Evolutionary conservation across 1,284 basidiomycete species (phyloP), one percentile per base, ranked within the genome.

Genomic region (Psilocybe mexicana): DNA sequence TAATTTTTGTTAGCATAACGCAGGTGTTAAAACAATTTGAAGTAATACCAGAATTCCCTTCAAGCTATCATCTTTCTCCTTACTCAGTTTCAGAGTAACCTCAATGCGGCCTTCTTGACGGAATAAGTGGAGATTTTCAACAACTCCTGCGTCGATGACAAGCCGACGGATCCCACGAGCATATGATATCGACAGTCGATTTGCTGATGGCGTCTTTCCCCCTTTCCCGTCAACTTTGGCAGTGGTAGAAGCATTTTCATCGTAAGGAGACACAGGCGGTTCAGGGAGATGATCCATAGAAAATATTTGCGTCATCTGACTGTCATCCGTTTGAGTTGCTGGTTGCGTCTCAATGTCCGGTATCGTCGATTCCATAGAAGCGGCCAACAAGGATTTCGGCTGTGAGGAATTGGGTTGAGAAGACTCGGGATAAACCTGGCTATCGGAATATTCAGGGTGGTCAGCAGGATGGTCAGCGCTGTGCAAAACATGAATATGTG

Each of bases 141-240:
- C 92, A 24, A 92, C 86, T 58, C 91, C 88, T 2, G 96, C 91
- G 72, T 98, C 92, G 59, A 98, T 82, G 26, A 96, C 89, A 47
- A 99, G 80, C 38, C 96, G 83, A 57, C 93, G 82, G 57, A 88
- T 87, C 49, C 93, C 93, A 43, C 89, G 88, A 60, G 94, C 94
- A 72, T 96, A 99, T 0, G 96, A 90, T 67, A 98, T 92, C 11
- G 93, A 96, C n/a, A 98, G 73, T n/a, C 89, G 84, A 66, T 92
- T 92, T 26, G 89, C 86, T 47, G 89, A 90, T 6, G 88, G 84
- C 2, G 76, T 74, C 57, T 68, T 67, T 7, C 58, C 63, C 3
- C 59, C 43, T 61, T 73, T 73, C 6, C 43, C 45, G 36, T 72
- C 70, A 28, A 57, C 54, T 61, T 73, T 71, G 18, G 65, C 58